Conservation (phyloP, 1,284 basidiomycete species). For the Porodaedalea pini region DNA sequence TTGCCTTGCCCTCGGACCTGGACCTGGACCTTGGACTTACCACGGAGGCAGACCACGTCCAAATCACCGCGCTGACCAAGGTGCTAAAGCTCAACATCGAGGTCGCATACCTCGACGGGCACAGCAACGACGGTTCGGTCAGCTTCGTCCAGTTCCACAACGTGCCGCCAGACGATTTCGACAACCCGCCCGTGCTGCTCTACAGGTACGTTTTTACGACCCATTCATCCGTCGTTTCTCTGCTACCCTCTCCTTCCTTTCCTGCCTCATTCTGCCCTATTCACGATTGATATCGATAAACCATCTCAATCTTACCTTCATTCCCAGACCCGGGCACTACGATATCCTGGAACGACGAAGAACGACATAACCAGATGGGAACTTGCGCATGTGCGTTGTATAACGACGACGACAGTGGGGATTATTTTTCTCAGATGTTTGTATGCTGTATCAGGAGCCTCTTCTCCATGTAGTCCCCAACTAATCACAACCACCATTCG, state of each 20-base stretch:
- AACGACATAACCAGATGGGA: background rate
- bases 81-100: conserved; percentile 67
- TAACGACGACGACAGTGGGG: too few species aligned
- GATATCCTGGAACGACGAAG: conserved; percentile 53
- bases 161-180: conserved; percentile 34
- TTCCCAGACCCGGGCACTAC: conserved; percentile 67
- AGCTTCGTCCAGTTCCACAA: conserved; percentile 71
- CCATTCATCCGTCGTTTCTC: background rate
- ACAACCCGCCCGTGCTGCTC: conserved; percentile 56
- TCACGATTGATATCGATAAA: too few species aligned
- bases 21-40: too few species aligned
- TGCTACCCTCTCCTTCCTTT: background rate
- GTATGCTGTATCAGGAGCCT: too few species aligned
- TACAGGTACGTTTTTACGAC: conserved; percentile 56
- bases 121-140: conserved; percentile 44
- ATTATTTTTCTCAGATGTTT: too few species aligned
- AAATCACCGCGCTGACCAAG: conserved; percentile 75
- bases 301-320: too few species aligned
- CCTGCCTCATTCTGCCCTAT: background rate
- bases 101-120: conserved; percentile 77
- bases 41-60: conserved; percentile 63
- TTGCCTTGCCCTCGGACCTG: too few species aligned
- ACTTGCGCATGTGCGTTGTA: too few species aligned
- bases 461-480: too few species aligned
- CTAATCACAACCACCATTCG: too few species aligned